Evolutionary conservation across 139 green algal species (phyloP), one percentile per base, ranked within the genome.

Genomic region (Chlamydomonas schloesseri): DNA sequence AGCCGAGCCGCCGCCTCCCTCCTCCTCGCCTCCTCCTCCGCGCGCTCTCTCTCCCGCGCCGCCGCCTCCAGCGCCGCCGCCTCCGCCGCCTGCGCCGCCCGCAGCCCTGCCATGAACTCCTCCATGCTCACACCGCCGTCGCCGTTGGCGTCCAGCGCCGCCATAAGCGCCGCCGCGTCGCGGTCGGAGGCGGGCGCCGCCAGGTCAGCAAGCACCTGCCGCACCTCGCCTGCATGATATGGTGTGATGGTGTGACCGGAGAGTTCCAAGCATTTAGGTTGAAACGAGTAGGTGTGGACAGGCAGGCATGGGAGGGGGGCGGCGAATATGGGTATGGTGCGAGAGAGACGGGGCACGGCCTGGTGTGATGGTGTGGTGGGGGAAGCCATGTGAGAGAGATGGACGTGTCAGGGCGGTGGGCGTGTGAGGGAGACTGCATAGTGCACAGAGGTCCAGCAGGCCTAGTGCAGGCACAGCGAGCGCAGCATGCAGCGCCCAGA

Each of bases 61-160:
- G 29, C n/a, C n/a, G 14, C 64, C 24, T 23, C 24, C 18, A 23
- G 18, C 8, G 60, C 23, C 24, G 24, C 60, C 60, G 60, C 60
- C 46, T 55, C 37, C 46, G 69, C 64, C 47, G 14, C 24, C 67
- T 77, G 67, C 60, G 67, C 79, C 42, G 1, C 20, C 4, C 79
- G 17, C 10, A 85, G 9, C 5, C 79, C 67, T 18, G 73, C 47
- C 31, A 87, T 68, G 57, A 90, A 92, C 73, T 92, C 89, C 18
- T 90, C 89, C 29, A 88, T n/a, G 18, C 68, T 89, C 0, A 92
- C 75, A 0, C 71, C 37, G 42, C 89, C 89, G 72, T 92, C 89
- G 14, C 81, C 70, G 62, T 92, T 87, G 10, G 36, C 33, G 70
- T 92, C 89, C 74, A 92, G 64, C 4, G 85, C 89, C 10, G 37